Evolutionary conservation across 148 eudicot species (phyloP), one percentile per base, ranked within the genome.

Genomic region (Pouteria glomerata): DNA sequence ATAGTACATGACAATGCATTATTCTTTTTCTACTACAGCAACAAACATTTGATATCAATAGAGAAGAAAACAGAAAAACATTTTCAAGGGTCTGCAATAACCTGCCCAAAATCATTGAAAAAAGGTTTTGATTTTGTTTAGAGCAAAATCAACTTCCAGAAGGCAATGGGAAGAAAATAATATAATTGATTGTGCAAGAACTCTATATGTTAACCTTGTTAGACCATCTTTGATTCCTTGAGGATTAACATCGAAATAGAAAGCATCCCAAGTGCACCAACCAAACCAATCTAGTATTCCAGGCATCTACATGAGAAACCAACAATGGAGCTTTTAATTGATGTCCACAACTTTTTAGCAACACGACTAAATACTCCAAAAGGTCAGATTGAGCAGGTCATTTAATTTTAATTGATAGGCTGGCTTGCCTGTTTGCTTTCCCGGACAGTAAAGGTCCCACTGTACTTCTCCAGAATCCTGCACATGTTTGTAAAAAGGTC

Each of bases 231-330:
- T 76, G 48, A 82, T 79, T 73, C 82, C 85, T 69, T 73, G 70
- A 42, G 85, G 82, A 73, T 76, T 73, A 8, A 83, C 86, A 39
- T 80, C 81, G 0, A 34, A 63, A 42, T 83, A 77, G 69, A 83
- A 83, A 34, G 83, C 86, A 74, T 80, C 86, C 86, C 86, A 83
- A 4, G 86, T 83, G 64, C 86, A 83, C 86, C 83, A 83, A 62
- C 86, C 86, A 42, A 83, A 83, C 44, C 74, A 80, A 68, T 83
- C 83, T 55, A 83, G 68, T 73, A 80, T 80, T 57, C 81, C 86
- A 11, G 83, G 86, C 64, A 59, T 71, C 86, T 83, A 26, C 44
- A 74, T 23, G 1, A 39, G 58, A 50, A 53, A 69, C 18, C 39
- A 34, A 34, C 26, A 47, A 52, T 47, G 33, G 37, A 56, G 41